Percentiles rank a stretch among this genome's conserved stretches.
phyloP scores from a whole-genome alignment of 306 rosid genomes.

The Hippophae gyantsensis region DNA sequence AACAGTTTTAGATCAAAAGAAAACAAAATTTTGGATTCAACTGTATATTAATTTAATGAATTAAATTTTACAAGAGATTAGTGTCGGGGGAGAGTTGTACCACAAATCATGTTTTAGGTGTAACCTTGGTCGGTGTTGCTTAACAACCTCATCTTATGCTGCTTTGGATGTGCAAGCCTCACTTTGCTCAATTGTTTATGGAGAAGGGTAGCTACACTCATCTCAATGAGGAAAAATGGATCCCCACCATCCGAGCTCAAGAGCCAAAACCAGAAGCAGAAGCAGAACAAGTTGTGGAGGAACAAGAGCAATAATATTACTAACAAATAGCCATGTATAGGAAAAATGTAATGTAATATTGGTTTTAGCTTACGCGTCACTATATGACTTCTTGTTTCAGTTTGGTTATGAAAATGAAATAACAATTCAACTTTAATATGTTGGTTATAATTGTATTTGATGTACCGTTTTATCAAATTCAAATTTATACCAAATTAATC shows the following conservation, averaged over 20 bases:
- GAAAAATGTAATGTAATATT: no score
- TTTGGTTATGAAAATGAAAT: no score
- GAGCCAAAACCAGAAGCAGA: not conserved
- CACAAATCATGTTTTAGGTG: constrained; percentile 77
- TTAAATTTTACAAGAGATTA: constrained; percentile 24
- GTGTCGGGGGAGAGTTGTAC: constrained; percentile 56
- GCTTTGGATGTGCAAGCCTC: constrained; percentile 78
- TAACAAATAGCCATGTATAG: not conserved
- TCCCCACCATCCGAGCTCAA: not conserved
- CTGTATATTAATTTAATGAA: no score
- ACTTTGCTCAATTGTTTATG: constrained; percentile 70
- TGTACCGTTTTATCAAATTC: no score
- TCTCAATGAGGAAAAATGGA: constrained; percentile 42
- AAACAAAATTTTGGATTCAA: no score
- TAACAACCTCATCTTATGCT: constrained; percentile 55
- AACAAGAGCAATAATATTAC: constrained; percentile 5
- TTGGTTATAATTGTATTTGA: no score
- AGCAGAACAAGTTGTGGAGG: constrained; percentile 12
- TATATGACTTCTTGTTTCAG: no score
- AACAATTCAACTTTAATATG: no score
- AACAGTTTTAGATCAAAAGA: no score
- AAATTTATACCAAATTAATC: no score
- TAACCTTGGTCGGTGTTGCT: constrained; percentile 55
- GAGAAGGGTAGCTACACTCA: constrained; percentile 69
- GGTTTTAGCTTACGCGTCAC: no score